Conservation (phyloP, 345 rosid species). For the Corymbia maculata region DNA sequence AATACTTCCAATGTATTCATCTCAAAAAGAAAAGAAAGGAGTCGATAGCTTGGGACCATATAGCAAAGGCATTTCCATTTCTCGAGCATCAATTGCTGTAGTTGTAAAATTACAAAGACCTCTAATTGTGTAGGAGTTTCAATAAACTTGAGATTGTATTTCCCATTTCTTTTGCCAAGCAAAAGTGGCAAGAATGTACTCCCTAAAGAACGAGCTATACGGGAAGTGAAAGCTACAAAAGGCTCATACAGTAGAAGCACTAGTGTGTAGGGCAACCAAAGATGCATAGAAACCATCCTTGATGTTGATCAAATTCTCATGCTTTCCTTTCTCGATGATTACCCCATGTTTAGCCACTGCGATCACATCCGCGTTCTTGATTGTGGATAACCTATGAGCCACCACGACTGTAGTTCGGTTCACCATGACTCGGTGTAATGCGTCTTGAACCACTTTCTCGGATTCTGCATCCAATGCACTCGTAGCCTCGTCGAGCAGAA, state of each 20-base stretch:
- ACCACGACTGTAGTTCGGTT: conserved; percentile 33
- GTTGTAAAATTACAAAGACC: no score
- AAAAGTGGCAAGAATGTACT: no score
- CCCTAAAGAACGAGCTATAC: no score
- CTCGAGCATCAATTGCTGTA: no score
- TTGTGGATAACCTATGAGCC: conserved; percentile 44
- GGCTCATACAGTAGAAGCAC: conserved; percentile 10
- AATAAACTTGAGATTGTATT: background rate
- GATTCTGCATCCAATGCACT: conserved; percentile 57
- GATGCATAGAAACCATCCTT: conserved; percentile 38
- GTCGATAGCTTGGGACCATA: no score
- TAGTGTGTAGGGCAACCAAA: conserved; percentile 27
- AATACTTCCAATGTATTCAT: no score
- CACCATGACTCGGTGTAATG: conserved; percentile 35
- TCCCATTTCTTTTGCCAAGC: background rate
- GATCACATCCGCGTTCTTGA: conserved; percentile 47
- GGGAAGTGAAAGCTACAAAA: background rate
- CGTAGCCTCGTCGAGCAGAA: conserved; percentile 48
- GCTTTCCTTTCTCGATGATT: conserved; percentile 49
- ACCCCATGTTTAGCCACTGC: conserved; percentile 49
- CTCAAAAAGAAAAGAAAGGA: no score
- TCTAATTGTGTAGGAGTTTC: no score
- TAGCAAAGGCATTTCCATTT: no score
- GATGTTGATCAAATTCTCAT: conserved; percentile 29
- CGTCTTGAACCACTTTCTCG: conserved; percentile 41